Percentiles rank a stretch among this genome's conserved stretches.
Evolutionary conservation across 208 protist genomes (phyloP).

Genomic region (Trichomonas gallinae): DNA sequence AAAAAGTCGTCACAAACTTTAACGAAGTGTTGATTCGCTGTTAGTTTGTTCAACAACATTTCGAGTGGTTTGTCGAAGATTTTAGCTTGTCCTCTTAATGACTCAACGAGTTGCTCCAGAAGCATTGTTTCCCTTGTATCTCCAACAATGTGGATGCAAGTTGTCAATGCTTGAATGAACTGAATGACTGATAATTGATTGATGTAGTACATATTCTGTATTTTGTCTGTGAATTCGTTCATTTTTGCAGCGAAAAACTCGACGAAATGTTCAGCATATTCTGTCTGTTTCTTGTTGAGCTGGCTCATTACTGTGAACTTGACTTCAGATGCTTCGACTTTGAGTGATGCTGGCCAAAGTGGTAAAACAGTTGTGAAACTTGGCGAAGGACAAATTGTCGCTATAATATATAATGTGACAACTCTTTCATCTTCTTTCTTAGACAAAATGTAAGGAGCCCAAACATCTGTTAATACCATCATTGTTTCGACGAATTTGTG

Average conservation of each 20-base stretch:
- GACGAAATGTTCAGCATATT: background rate
- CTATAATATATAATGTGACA: background rate
- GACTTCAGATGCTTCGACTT: background rate
- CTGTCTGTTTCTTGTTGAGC: background rate
- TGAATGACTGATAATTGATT: background rate
- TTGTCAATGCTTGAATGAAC: background rate
- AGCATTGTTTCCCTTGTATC: background rate
- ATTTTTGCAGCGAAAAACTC: background rate
- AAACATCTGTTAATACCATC: background rate
- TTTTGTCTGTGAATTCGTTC: background rate
- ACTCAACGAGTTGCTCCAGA: background rate
- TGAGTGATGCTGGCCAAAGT: background rate
- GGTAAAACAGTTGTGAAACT: background rate
- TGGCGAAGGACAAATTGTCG: background rate
- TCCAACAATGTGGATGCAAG: background rate
- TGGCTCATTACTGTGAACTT: background rate
- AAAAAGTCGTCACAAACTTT: background rate
- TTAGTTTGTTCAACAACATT: background rate
- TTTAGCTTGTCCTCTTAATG: background rate
- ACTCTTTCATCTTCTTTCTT: background rate
- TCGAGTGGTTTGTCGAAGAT: background rate
- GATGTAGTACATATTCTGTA: background rate
- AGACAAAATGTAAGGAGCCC: background rate
- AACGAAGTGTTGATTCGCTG: background rate
- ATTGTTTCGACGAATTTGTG: background rate